These are phyloP conservation scores for Rhodotorula toruloides DNA, from an alignment of 768 basidiomycete species.

Conservation along the genomic window DNA sequence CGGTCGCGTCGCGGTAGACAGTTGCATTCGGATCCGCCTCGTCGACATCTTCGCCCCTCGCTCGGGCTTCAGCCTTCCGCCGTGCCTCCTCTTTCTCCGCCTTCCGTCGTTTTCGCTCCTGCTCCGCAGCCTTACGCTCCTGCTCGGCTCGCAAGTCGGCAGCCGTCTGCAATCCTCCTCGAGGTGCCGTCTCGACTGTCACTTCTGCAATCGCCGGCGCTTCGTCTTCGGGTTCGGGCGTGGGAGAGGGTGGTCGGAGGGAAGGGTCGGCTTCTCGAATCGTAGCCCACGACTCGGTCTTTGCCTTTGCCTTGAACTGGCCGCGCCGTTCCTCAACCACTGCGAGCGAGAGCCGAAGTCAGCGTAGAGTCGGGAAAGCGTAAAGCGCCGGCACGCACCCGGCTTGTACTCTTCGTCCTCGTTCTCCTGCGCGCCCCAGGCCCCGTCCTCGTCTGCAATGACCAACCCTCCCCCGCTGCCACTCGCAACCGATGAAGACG, in stretches of 20 bases:
- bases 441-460: constrained; percentile 48
- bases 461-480: constrained; percentile 37
- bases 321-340: constrained; percentile 37
- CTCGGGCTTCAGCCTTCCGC: constrained; percentile 52
- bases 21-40: constrained; percentile 64
- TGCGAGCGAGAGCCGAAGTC: neutral
- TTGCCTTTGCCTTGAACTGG: constrained; percentile 31
- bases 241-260: neutral
- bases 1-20: constrained; percentile 83
- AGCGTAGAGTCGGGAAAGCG: rapidly evolving
- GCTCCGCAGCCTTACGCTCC: constrained; percentile 39
- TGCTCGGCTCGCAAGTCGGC: constrained; percentile 59
- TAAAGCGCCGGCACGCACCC: constrained; percentile 37
- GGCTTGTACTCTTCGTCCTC: constrained; percentile 47
- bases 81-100: constrained; percentile 52
- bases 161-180: constrained; percentile 72
- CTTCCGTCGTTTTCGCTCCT: constrained; percentile 46
- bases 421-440: constrained; percentile 28
- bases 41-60: constrained; percentile 30
- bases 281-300: constrained; percentile 26
- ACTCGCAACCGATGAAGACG: constrained; percentile 41
- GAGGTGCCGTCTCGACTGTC: constrained; percentile 27
- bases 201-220: constrained; percentile 33
- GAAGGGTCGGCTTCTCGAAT: constrained; percentile 26
- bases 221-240: constrained; percentile 36